Conservation (phyloP, 2,329 filamentous ascomycete genomes). For the Aspergillus melleus region DNA sequence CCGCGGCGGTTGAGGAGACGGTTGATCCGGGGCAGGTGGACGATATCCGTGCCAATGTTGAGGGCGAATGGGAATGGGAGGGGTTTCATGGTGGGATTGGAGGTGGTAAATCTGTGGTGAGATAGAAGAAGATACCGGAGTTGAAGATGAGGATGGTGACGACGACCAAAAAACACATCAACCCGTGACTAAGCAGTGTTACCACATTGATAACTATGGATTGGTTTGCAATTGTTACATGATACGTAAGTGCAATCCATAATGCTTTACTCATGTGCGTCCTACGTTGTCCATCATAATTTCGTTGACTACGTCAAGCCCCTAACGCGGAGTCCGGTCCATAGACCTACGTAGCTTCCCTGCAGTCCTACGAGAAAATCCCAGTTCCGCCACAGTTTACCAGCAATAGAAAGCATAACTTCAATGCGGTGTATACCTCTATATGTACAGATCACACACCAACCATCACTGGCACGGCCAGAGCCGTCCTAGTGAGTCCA, state of each 20-base stretch:
- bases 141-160: not conserved
- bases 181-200: not conserved
- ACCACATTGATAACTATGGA: not conserved
- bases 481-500: conserved; percentile 4
- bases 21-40: conserved; percentile 65
- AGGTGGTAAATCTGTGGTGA: not conserved
- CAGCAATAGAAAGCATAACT: conserved; percentile 7
- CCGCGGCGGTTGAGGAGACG: conserved; percentile 53
- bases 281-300: not conserved
- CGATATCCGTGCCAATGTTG: conserved; percentile 77
- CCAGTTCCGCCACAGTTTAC: not conserved
- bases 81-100: conserved; percentile 30
- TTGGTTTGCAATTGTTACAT: too few relatives aligned
- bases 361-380: not conserved
- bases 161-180: not conserved
- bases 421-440: conserved; percentile 26
- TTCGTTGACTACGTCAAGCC: not conserved
- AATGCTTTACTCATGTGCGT: not conserved
- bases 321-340: not conserved
- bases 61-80: conserved; percentile 64
- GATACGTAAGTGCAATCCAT: not conserved
- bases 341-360: not conserved
- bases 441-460: conserved; percentile 30
- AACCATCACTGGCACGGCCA: conserved; percentile 3
- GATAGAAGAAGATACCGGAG: not conserved